Conservation (phyloP, 768 basidiomycete species). For the Polyporus arcularius region DNA sequence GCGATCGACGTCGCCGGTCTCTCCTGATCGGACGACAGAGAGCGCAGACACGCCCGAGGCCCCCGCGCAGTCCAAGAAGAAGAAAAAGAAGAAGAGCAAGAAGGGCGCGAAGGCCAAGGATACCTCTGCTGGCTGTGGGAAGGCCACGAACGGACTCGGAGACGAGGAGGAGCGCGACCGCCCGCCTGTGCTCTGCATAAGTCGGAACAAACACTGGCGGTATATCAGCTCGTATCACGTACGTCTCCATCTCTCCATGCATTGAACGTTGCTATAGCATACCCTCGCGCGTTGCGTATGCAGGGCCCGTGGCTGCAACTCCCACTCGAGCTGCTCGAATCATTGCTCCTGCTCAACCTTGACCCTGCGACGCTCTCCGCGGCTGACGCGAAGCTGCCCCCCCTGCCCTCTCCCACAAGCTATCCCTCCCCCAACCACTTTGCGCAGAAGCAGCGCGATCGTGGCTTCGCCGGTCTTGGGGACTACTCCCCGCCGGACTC, state of each 20-base stretch:
- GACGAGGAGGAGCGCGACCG: conserved; percentile 45
- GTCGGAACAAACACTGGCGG: conserved; percentile 92
- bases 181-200: conserved; percentile 77
- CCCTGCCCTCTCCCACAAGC: conserved; percentile 28
- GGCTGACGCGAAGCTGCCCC: conserved; percentile 44
- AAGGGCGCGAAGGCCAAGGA: conserved; percentile 58
- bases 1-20: conserved; percentile 26
- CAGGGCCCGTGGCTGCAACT: conserved; percentile 93
- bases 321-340: conserved; percentile 82
- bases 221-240: conserved; percentile 93
- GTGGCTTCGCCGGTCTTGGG: conserved; percentile 43
- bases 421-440: conserved; percentile 14
- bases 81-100: conserved; percentile 63
- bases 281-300: background rate
- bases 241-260: conserved; percentile 33
- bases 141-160: background rate
- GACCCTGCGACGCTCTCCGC: conserved; percentile 66
- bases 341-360: conserved; percentile 74
- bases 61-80: conserved; percentile 60
- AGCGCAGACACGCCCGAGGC: conserved; percentile 25
- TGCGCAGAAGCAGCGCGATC: conserved; percentile 44
- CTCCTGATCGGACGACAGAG: conserved; percentile 18
- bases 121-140: background rate
- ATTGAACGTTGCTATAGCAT: background rate
- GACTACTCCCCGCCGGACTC: conserved; percentile 40